These are phyloP conservation scores for Cordyceps militaris DNA, from an alignment of 2,329 filamentous ascomycete genomes.

Conservation along the genomic window DNA sequence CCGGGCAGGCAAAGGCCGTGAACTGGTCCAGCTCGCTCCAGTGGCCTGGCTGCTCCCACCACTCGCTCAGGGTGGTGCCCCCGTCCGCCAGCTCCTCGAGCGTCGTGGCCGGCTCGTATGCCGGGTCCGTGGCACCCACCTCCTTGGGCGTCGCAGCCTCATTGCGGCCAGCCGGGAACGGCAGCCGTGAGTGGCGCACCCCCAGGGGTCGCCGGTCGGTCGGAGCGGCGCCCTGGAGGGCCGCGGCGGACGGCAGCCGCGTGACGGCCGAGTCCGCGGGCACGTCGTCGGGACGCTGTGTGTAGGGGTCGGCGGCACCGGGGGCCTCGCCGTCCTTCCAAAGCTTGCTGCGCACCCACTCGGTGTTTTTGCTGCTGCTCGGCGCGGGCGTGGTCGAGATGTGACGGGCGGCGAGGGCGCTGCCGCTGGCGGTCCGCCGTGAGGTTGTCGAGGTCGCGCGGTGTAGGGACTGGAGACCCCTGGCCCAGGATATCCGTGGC, in stretches of 20 bases:
- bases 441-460: slow-evolving; percentile 17
- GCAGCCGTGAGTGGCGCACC: slow-evolving; percentile 24
- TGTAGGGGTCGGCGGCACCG: slow-evolving; percentile 33
- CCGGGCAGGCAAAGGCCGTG: slow-evolving; percentile 34
- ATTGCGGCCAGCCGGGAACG: slow-evolving; percentile 26
- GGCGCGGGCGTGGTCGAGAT: slow-evolving; percentile 29
- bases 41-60: slow-evolving; percentile 49
- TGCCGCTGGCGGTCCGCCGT: slow-evolving; percentile 18
- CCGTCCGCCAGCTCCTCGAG: slow-evolving; percentile 41
- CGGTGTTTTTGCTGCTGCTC: slow-evolving; percentile 26
- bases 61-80: slow-evolving; percentile 36
- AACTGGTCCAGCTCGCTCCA: slow-evolving; percentile 42
- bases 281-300: slow-evolving; percentile 22
- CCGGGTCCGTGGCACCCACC: slow-evolving; percentile 23
- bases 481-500: slow-evolving; percentile 35
- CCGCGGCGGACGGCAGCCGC: slow-evolving; percentile 27
- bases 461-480: slow-evolving; percentile 27
- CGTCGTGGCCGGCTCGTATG: slow-evolving; percentile 41
- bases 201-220: slow-evolving; percentile 19
- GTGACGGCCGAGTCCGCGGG: slow-evolving; percentile 21
- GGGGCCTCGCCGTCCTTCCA: slow-evolving; percentile 33
- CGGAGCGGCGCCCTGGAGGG: slow-evolving; percentile 16
- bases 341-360: slow-evolving; percentile 33
- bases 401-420: slow-evolving; percentile 22
- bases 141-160: slow-evolving; percentile 29